Conservation (phyloP, 2,329 filamentous ascomycete genomes). For the Lachnellula occidentalis region DNA sequence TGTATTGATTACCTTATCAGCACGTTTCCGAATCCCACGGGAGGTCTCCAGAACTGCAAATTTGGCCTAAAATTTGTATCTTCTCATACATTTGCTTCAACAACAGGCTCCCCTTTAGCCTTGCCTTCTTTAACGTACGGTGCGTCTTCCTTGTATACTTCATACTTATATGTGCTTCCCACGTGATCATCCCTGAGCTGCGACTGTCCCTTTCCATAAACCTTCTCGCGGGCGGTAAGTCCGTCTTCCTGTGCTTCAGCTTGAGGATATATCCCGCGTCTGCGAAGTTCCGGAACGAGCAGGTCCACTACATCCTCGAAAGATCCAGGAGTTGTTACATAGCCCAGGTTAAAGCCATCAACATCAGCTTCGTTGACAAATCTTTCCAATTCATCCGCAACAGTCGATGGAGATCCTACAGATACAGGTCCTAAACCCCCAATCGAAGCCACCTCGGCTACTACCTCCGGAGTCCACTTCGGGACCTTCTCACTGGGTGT, state of each 20-base stretch:
- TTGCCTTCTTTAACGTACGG: slow-evolving; percentile 25
- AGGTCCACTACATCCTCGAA: slow-evolving; percentile 65
- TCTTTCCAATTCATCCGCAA: slow-evolving; percentile 58
- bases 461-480: slow-evolving; percentile 63
- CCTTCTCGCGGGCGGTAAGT: slow-evolving; percentile 53
- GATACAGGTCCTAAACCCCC: slow-evolving; percentile 57
- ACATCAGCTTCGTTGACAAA: slow-evolving; percentile 67
- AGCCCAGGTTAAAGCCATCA: slow-evolving; percentile 70
- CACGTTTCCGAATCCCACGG: no score
- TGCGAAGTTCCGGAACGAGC: slow-evolving; percentile 56
- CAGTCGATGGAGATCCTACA: slow-evolving; percentile 44
- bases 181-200: slow-evolving; percentile 52
- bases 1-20: no score
- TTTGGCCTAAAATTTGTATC: no score
- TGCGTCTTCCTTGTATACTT: slow-evolving; percentile 51
- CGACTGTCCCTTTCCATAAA: slow-evolving; percentile 55
- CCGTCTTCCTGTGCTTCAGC: slow-evolving; percentile 29
- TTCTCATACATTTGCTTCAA: no score
- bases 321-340: slow-evolving; percentile 58
- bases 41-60: no score
- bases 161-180: slow-evolving; percentile 56
- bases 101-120: no score
- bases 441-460: slow-evolving; percentile 62
- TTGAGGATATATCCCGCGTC: slow-evolving; percentile 45
- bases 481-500: slow-evolving; percentile 43